These are phyloP conservation scores for Ulota crispa DNA, from an alignment of 225 moss, liverwort and hornwort species.

Conservation along the genomic window DNA sequence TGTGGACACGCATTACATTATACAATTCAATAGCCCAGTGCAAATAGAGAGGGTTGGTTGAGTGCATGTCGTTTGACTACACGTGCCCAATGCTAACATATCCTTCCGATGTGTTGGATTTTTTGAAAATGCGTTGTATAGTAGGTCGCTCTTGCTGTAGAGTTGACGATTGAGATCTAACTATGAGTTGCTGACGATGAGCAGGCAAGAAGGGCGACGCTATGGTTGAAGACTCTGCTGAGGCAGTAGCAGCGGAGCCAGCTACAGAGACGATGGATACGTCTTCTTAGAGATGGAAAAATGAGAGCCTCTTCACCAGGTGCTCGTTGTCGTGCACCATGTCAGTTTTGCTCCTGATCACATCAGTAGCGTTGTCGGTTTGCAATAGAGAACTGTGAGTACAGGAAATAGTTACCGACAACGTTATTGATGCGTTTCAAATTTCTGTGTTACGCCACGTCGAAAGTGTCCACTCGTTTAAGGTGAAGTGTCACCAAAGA, in stretches of 20 bases:
- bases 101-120: neutral
- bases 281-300: conserved; percentile 52
- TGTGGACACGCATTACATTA: neutral
- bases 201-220: conserved; percentile 84
- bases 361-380: conserved; percentile 28
- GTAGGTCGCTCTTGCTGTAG: neutral
- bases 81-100: neutral
- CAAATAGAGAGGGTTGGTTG: neutral
- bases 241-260: conserved; percentile 24
- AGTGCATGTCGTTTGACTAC: neutral
- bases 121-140: neutral
- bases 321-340: conserved; percentile 46
- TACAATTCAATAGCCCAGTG: neutral
- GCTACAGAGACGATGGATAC: conserved; percentile 71
- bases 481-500: conserved; percentile 17
- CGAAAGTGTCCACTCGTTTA: neutral
- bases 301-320: conserved; percentile 33
- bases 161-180: neutral
- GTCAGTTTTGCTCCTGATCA: conserved; percentile 65
- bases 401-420: conserved; percentile 12
- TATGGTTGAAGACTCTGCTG: conserved; percentile 53
- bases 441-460: conserved; percentile 29
- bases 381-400: conserved; percentile 22
- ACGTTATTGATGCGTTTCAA: conserved; percentile 20
- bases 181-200: neutral